Base-by-base conservation (phyloP, 805 yeast species). In the Kuraishia borneana region DNA sequence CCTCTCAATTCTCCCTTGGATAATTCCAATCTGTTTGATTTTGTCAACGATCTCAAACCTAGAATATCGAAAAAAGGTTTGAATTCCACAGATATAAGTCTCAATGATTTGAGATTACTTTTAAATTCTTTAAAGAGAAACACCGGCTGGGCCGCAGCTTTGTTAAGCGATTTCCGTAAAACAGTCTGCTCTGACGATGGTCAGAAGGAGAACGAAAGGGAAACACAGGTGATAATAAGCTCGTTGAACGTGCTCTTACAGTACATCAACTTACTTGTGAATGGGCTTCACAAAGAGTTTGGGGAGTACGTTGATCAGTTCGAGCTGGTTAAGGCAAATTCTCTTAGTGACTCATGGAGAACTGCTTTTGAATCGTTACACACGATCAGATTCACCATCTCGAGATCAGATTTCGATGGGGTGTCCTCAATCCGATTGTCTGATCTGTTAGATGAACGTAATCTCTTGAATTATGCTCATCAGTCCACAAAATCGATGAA, bases 211-310 rank as follows among this genome's bases (percentile, higher is more conserved):
- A 26, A 36, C 3, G 37, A 46, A 16, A 44, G 53, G 31, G 63
- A 62, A 32, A 56, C 70, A 31, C 64, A 64, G 41, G 50, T 56
- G 13, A 65, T 72, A n/a, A 57, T 73, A 45, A 61, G 63, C 27
- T 60, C 73, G 4, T 51, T 71, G 26, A 69, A 65, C 42, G 65
- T 67, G 2, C 54, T 73, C 8, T 64, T 69, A 35, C 76, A 69
- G 42, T 70, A 72, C 41, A 61, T 63, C 28, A 58, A 65, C n/a
- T 60, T 65, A 36, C 62, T 68, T 39, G 56, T 64, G 31, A 56
- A 56, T 31, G 61, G 60, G 1, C 54, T 65, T 3, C 73, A 55
- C 22, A 52, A 47, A 26, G 50, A 45, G 16, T 66, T 67, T 47
- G 58, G 58, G 30, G 61, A 46, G 14, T 55, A 61, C 14, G 51